Base-by-base conservation (phyloP, 2,329 filamentous ascomycete genomes). In the Curvularia verruculosa region DNA sequence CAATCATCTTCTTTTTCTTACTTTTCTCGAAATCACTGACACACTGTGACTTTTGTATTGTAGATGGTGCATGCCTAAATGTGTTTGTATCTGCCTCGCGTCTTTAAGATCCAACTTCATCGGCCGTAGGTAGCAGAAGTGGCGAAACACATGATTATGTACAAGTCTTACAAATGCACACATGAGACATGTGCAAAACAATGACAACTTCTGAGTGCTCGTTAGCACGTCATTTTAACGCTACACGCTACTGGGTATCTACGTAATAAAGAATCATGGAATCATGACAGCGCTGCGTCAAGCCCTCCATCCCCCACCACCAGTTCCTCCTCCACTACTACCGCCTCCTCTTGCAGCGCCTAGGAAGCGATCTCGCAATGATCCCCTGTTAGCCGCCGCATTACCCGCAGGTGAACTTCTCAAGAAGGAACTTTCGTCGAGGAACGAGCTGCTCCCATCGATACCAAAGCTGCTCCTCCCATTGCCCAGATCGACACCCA, bases 341-440 rank as follows among this genome's bases (percentile, higher is more conserved):
- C 59, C 52, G 13, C 65, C 59, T 28, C 67, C 59, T 24, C 65
- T 58, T 28, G 58, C 61, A 28, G 56, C 66, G 8, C 67, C 67
- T 56, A 74, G 57, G 19, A 75, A 70, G 44, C 70, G 61, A 26
- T 69, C 64, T 48, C 73, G 62, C 49, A 75, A 52, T 41, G 58
- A 66, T 3, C 68, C 69, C 39, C 73, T 65, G n/a, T 65, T 63
- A 10, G 65, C 74, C 31, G 61, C 55, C 21, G 57, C 59, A 31
- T 64, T 66, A 7, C 57, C 61, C 21, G 65, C 70, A 37, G 74
- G 74, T 13, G 70, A 73, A 46, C 73, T 76, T 19, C 70, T 59
- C 28, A 76, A 39, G 34, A 76, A 75, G 2, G 74, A 76, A 50
- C 73, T 76, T 1, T 71, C 70, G 18, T 75, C 74, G n/a, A 76